Base-by-base conservation (phyloP, 139 green algal genomes). In the Trebouxia sp. region DNA sequence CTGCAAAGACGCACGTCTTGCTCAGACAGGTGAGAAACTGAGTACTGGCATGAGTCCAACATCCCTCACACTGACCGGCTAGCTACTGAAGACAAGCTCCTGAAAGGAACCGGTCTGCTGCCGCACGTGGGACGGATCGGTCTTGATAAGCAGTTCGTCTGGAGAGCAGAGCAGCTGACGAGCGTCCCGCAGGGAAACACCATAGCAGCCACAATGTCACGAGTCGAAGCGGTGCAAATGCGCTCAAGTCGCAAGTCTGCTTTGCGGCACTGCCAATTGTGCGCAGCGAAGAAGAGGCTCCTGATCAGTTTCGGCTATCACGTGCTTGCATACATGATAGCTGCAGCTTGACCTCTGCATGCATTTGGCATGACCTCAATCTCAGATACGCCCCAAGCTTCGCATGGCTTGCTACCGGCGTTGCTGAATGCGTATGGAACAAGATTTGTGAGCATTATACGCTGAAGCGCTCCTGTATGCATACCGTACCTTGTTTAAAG, bases 231-330 rank as follows among this genome's bases (percentile, higher is more conserved):
- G 1, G 7, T n/a, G 20, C 5, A 8, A 8, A 28, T 8, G 22
- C 22, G 5, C 3, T 35, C 24, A 65, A 2, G 3, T 65, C 37
- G 6, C n/a, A 66, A n/a, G 24, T 1, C 14, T 9, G 32, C 6
- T 7, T n/a, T 41, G 32, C 10, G n/a, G 10, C 14, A 45, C 32
- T 35, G 14, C 32, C 62, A 72, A 35, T 42, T 10, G 30, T 12
- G 58, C 30, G 30, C 35, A 72, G 62, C n/a, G 62, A 72, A 72
- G 62, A 72, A 72, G 62, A 72, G 62, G 62, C 62, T 45, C n/a
- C 42, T 45, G 62, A 72, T 43, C 9, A 26, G n/a, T 1, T 15
- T 30, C 6, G 1, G 30, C 26, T 14, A 72, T 72, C 62, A 43
- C 62, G 32, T 72, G 62, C 37, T 30, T 72, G 62, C 47, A 53